A percentile compares a stretch with the other conserved stretches of the same genome.
These are phyloP conservation scores for Dendrobium nobile DNA, from an alignment of 106 monocot species.

Conservation along the genomic window DNA sequence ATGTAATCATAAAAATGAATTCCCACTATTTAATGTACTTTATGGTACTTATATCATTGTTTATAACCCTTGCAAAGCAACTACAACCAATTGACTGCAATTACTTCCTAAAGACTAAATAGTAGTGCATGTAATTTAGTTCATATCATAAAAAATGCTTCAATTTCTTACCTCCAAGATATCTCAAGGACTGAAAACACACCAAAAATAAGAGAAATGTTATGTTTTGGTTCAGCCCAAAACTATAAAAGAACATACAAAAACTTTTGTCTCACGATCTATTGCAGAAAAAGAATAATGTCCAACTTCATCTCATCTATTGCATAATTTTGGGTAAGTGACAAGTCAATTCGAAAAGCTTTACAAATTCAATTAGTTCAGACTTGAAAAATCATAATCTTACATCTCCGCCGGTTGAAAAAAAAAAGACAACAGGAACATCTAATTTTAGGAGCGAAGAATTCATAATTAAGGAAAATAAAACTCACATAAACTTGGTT, in stretches of 20 bases:
- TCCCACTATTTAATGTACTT: background rate
- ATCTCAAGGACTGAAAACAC: background rate
- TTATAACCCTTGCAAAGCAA: background rate
- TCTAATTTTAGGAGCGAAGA: background rate
- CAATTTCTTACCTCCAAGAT: background rate
- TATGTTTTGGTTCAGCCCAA: background rate
- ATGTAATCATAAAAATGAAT: background rate
- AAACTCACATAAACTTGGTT: conserved; percentile 10
- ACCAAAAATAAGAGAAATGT: background rate
- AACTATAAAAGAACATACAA: background rate
- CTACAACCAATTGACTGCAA: background rate
- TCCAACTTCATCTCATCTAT: background rate
- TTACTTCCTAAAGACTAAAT: background rate
- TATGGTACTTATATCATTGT: background rate
- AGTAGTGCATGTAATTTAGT: background rate
- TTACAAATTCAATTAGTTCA: background rate
- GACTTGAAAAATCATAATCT: background rate
- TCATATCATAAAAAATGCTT: background rate
- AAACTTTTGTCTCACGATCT: background rate
- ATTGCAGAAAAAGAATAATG: background rate
- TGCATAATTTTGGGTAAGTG: background rate
- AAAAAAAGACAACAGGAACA: background rate
- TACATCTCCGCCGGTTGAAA: background rate
- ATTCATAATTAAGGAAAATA: background rate
- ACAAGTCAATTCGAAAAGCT: background rate